Evolutionary conservation across 2,329 filamentous ascomycete genomes (phyloP), one percentile per base, ranked within the genome.

Genomic region (Ophiostoma perfectum): DNA sequence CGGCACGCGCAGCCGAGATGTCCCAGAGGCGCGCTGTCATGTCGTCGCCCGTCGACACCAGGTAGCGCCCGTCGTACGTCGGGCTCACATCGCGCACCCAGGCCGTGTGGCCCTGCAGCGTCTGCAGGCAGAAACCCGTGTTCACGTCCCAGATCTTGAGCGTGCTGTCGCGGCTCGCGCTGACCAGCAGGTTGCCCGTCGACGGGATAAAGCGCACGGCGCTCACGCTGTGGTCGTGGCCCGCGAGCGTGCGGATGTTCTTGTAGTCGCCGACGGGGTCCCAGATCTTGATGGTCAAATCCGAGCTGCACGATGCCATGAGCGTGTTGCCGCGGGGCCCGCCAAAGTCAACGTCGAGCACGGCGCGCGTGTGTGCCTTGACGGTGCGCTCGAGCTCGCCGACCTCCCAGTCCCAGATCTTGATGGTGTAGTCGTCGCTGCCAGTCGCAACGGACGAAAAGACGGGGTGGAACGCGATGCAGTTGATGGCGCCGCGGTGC

Each of bases 401-500:
- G 38, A 96, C 80, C 75, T 97, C 93, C 90, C 93, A 97, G 75
- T 97, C 93, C 93, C 93, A 97, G 68, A 97, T 93, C 75, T 97
- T 97, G 77, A 98, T 96, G 7, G 91, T 96, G 67, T 87, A 91
- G 78, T 97, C 94, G 77, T 97, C 93, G 8, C 93, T 96, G 16
- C 91, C 93, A 0, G 92, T 95, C 9, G 93, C 94, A 36, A 97
- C 82, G 5, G 91, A 94, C 9, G 92, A 94, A 78, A 96, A 97
- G 44, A 95, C 84, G 0, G 93, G 93, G 76, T 97, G 93, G 76
- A 97, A 97, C 16, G 93, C 93, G 69, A 97, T 88, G 75, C 92
- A 93, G 68, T 90, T 96, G 70, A 97, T 88, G 14, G 91, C 86
- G 38, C 87, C 82, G 74, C 92, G 87, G 78, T 97, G 93, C 16